Evolutionary conservation across 2,329 filamentous ascomycete genomes (phyloP).

Genomic region (Davidsoniella neocaledoniae): DNA sequence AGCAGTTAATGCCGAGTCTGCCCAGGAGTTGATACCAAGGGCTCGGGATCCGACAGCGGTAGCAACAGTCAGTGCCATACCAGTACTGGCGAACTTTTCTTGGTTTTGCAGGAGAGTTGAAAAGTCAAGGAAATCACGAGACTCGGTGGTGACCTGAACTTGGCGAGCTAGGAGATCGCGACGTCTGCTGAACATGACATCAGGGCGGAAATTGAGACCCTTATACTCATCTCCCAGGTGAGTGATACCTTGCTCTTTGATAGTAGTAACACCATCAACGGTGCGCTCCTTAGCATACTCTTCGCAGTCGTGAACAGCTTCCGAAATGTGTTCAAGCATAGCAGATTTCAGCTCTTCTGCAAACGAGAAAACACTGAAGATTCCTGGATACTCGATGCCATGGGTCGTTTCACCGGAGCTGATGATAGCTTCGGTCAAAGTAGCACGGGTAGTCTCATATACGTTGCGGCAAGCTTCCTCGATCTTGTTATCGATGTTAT

Average conservation of each 20-base stretch:
- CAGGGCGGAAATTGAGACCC: conserved; percentile 72
- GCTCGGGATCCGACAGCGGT: conserved; percentile 70
- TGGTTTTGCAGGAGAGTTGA: conserved; percentile 69
- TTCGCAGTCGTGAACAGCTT: conserved; percentile 64
- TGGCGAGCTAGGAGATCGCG: conserved; percentile 68
- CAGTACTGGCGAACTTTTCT: conserved; percentile 85
- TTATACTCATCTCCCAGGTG: conserved; percentile 80
- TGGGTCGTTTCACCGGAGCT: conserved; percentile 62
- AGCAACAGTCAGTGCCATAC: conserved; percentile 84
- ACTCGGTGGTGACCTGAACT: conserved; percentile 71
- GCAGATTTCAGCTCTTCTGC: conserved; percentile 84
- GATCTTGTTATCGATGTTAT: conserved; percentile 65
- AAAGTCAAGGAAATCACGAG: conserved; percentile 89
- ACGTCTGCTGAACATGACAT: conserved; percentile 84
- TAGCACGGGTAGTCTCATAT: conserved; percentile 65
- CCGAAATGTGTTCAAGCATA: conserved; percentile 76
- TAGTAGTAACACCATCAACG: conserved; percentile 63
- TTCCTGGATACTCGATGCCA: conserved; percentile 70
- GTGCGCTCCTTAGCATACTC: conserved; percentile 68
- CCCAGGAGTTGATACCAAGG: conserved; percentile 71
- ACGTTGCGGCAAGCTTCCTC: conserved; percentile 74
- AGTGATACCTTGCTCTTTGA: conserved; percentile 73
- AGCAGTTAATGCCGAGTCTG: conserved; percentile 71
- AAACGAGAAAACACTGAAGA: conserved; percentile 75
- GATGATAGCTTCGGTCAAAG: conserved; percentile 57